phyloP scores from a whole-genome alignment of 2,329 filamentous ascomycete species.

The Atkinsonella texensis region DNA sequence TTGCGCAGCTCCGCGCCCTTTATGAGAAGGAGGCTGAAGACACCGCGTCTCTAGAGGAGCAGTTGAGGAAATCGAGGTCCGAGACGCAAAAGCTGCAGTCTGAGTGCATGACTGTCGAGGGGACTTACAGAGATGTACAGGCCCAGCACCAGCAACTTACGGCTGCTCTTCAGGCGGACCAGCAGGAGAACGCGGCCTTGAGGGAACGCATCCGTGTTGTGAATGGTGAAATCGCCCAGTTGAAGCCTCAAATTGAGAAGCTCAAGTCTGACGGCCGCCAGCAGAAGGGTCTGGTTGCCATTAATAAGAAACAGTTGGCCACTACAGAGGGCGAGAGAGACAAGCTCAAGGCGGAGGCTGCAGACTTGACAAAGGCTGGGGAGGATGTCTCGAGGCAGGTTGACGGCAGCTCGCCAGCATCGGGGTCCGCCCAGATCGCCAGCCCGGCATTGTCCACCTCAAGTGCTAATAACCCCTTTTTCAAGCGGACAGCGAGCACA shows the following conservation, averaged over 20 bases:
- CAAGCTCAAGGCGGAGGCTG: slow-evolving; percentile 70
- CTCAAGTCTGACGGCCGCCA: slow-evolving; percentile 83
- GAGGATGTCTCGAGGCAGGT: slow-evolving; percentile 45
- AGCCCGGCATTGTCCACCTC: slow-evolving; percentile 59
- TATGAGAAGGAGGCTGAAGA: slow-evolving; percentile 92
- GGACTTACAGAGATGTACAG: slow-evolving; percentile 67
- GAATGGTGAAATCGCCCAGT: slow-evolving; percentile 69
- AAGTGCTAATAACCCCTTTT: slow-evolving; percentile 90
- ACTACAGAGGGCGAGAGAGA: slow-evolving; percentile 85
- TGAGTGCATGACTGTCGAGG: slow-evolving; percentile 75
- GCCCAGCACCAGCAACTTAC: slow-evolving; percentile 68
- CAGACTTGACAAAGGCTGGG: slow-evolving; percentile 51
- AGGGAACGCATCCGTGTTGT: slow-evolving; percentile 79
- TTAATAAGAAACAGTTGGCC: slow-evolving; percentile 94
- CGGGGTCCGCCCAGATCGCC: slow-evolving; percentile 38
- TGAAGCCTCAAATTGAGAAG: slow-evolving; percentile 90
- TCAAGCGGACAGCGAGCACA: slow-evolving; percentile 56
- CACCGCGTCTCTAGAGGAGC: slow-evolving; percentile 74
- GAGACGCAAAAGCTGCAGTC: slow-evolving; percentile 77
- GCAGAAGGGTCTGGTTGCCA: slow-evolving; percentile 90
- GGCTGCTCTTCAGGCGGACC: slow-evolving; percentile 68
- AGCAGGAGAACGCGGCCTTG: slow-evolving; percentile 73
- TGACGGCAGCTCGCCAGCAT: slow-evolving; percentile 37
- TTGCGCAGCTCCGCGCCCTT: slow-evolving; percentile 72
- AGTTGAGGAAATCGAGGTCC: slow-evolving; percentile 60